Percentiles rank a stretch among this genome's conserved stretches.
Conservation (phyloP, 2,329 filamentous ascomycete genomes). For the Monosporascus sp. region DNA sequence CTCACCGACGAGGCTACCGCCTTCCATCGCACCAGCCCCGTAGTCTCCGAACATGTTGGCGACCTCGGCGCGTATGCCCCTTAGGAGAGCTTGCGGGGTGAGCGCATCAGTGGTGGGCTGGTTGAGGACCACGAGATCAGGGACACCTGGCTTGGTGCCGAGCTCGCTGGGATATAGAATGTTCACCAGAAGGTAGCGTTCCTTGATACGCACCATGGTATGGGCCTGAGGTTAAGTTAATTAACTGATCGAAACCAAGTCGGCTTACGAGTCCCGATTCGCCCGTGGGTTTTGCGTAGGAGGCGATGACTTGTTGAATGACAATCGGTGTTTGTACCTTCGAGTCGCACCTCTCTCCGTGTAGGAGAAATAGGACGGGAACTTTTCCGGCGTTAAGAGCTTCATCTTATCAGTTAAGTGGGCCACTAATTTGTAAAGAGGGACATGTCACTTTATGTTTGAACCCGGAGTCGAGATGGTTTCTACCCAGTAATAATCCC, state of each 20-base stretch:
- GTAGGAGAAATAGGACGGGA: neutral
- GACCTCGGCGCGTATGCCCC: constrained; percentile 65
- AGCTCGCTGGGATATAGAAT: constrained; percentile 73
- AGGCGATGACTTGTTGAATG: neutral
- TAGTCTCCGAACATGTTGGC: constrained; percentile 80
- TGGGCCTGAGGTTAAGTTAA: neutral
- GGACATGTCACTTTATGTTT: too few species aligned
- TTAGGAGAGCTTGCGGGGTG: constrained; percentile 58
- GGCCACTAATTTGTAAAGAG: neutral
- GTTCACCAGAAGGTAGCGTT: constrained; percentile 91
- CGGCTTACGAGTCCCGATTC: neutral
- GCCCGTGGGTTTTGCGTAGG: neutral
- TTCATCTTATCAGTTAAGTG: constrained; percentile 5
- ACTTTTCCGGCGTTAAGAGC: neutral
- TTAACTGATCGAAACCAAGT: neutral
- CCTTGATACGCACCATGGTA: constrained; percentile 89
- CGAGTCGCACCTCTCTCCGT: too few species aligned
- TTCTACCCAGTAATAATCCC: too few species aligned
- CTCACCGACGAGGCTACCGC: constrained; percentile 59
- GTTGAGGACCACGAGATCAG: constrained; percentile 68
- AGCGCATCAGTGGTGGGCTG: constrained; percentile 71
- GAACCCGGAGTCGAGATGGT: too few species aligned
- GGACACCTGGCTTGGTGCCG: constrained; percentile 31
- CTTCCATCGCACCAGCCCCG: constrained; percentile 68
- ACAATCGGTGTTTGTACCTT: too few species aligned